Base-by-base conservation (phyloP, 2,329 filamentous ascomycete genomes). In the Epicoccum nigrum region DNA sequence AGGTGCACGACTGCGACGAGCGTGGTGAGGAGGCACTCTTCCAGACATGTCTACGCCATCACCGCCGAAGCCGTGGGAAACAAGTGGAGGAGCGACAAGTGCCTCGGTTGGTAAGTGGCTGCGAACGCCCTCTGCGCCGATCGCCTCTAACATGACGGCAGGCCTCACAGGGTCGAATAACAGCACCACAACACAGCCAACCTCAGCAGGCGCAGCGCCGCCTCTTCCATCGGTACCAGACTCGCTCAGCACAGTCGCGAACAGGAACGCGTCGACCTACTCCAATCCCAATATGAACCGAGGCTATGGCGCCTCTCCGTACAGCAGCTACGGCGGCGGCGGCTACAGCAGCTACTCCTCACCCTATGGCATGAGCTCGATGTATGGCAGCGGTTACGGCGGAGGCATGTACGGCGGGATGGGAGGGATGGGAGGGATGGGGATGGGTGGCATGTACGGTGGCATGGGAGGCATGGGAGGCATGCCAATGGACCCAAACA, bases 21-120 rank as follows among this genome's bases (percentile, higher is more conserved):
- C 52, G 56, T 55, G 58, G 60, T 65, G 63, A 70, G 54, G 54
- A 50, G 54, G 55, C 44, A 61, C 46, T 42, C 33, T 25, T 11
- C 45, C 38, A 66, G 54, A 64, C 59, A 85, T 85, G 82, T 81
- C 82, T 67, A 77, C 81, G 60, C 78, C 79, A 59, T 97, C 93
- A 74, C 94, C 94, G 70, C 94, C 94, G 48, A 99, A 99, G 78
- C 94, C 94, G 38, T 99, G 94, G 94, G 94, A 99, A 78, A 85
- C 88, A 74, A 83, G 87, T 60, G 88, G 87, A 75, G 83, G 84
- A 56, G 80, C 75, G 51, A 73, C 70, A 31, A 72, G 70, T 61
- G 68, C 70, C 60, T 72, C 70, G 58, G 70, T 72, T 56, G 70
- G 70, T 73, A 38, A 62, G 70, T 69, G 42, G 47, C 54, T 35